These are phyloP conservation scores for Fusarium proliferatum DNA, from an alignment of 2,329 filamentous ascomycete species.

Conservation along the genomic window DNA sequence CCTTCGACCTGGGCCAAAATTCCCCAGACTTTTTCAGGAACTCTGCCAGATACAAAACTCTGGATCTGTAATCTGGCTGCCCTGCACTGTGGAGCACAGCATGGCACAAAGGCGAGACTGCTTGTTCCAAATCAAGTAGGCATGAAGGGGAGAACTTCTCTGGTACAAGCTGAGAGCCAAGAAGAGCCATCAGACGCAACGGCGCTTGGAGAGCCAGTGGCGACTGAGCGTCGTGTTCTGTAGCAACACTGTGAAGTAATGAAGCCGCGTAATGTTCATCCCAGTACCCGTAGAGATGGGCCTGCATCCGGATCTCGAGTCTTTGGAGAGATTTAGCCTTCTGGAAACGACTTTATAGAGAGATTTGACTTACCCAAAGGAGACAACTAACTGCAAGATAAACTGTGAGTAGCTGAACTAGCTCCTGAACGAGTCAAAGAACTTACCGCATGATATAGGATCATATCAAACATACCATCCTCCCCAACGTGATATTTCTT, in stretches of 20 bases:
- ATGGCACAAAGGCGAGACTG: conserved; percentile 17
- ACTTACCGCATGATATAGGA: conserved; percentile 43
- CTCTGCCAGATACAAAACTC: conserved; percentile 19
- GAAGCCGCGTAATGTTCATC: conserved; percentile 1
- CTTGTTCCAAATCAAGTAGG: conserved; percentile 29
- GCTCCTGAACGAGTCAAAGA: background rate
- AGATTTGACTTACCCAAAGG: conserved; percentile 34
- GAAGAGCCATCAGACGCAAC: conserved; percentile 30
- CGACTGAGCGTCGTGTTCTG: background rate
- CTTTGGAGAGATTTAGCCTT: conserved; percentile 9
- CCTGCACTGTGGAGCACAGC: conserved; percentile 5
- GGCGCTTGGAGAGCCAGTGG: conserved; percentile 29
- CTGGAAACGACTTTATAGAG: too few relatives aligned
- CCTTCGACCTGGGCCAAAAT: conserved; percentile 33
- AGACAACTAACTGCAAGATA: conserved; percentile 30
- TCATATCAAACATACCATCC: conserved; percentile 35
- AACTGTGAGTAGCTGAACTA: conserved; percentile 11
- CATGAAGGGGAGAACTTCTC: conserved; percentile 41
- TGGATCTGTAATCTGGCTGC: conserved; percentile 6
- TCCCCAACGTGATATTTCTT: conserved; percentile 30
- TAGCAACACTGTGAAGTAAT: background rate
- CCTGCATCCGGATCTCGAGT: conserved; percentile 39
- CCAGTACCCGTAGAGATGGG: background rate
- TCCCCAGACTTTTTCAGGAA: conserved; percentile 33
- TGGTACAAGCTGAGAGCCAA: conserved; percentile 25